These are phyloP conservation scores for Fusarium penzigii DNA, from an alignment of 2,329 filamentous ascomycete genomes.

Conservation along the genomic window DNA sequence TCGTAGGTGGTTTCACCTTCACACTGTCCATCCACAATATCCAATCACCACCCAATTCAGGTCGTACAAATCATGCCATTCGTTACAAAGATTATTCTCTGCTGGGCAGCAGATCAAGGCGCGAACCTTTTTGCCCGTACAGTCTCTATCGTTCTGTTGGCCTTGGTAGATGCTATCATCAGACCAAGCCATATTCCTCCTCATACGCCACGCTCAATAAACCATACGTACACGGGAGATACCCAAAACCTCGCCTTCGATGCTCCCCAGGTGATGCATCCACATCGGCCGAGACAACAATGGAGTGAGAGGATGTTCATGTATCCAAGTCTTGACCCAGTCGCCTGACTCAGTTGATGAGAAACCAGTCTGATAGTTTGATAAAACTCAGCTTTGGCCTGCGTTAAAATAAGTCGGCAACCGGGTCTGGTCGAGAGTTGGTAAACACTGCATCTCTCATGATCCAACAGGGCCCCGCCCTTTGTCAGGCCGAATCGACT, in stretches of 20 bases:
- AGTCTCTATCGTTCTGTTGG: slow-evolving; percentile 38
- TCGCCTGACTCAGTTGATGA: too few species aligned
- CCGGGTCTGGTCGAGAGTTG: background rate
- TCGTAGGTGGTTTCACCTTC: slow-evolving; percentile 1
- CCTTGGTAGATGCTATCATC: slow-evolving; percentile 23
- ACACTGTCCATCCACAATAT: background rate
- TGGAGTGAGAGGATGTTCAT: background rate
- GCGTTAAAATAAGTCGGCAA: too few species aligned
- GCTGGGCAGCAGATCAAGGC: slow-evolving; percentile 33
- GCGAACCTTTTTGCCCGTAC: slow-evolving; percentile 41
- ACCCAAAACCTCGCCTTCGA: slow-evolving; percentile 13
- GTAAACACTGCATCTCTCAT: background rate
- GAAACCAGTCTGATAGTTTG: too few species aligned
- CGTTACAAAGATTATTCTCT: slow-evolving; percentile 34
- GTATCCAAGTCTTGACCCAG: too few species aligned
- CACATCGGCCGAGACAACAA: slow-evolving; percentile 14
- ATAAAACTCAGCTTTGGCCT: too few species aligned
- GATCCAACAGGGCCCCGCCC: too few species aligned
- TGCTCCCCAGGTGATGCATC: slow-evolving; percentile 29
- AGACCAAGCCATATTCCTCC: slow-evolving; percentile 22
- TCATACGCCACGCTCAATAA: slow-evolving; percentile 28
- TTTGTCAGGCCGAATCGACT: too few species aligned
- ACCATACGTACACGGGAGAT: slow-evolving; percentile 22
- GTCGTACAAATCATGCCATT: slow-evolving; percentile 29
- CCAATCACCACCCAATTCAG: background rate